phyloP scores from a whole-genome alignment of 352 stramenopile species.

The Aphanomyces euteiches region DNA sequence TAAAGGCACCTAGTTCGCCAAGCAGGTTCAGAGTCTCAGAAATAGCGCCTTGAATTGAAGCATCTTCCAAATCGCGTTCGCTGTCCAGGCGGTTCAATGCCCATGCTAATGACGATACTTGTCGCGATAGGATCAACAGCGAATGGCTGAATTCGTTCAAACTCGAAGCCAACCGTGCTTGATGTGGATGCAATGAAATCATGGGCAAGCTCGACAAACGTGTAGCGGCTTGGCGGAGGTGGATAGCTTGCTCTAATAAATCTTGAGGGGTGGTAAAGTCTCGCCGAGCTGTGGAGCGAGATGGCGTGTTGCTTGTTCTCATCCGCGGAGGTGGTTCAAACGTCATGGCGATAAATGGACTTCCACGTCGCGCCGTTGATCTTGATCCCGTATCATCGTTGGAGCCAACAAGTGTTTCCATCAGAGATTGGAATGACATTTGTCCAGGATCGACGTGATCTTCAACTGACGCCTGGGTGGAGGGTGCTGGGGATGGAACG shows the following conservation, averaged over 20 bases:
- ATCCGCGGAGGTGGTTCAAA: not conserved
- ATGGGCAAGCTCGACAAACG: not conserved
- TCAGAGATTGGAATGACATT: not conserved
- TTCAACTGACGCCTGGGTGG: not conserved
- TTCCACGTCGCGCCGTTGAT: not conserved
- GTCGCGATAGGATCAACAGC: not conserved
- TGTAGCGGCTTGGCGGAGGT: not conserved
- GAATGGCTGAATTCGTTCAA: conserved; percentile 10
- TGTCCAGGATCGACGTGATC: too few species aligned
- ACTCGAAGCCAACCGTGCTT: not conserved
- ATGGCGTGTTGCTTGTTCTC: not conserved
- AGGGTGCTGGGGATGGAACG: not conserved
- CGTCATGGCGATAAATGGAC: conserved; percentile 6
- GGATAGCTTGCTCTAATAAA: not conserved
- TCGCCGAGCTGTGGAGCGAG: not conserved
- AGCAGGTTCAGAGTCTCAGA: not conserved
- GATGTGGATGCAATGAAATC: not conserved
- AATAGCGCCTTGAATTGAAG: conserved; percentile 1
- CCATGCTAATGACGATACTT: conserved; percentile 7
- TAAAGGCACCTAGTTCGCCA: not conserved
- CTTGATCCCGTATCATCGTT: not conserved
- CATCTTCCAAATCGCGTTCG: not conserved
- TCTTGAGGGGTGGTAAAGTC: not conserved
- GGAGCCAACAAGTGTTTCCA: not conserved
- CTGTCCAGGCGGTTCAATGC: not conserved